phyloP scores from a whole-genome alignment of 1,284 basidiomycete genomes.

The Cryptococcus sp. region DNA sequence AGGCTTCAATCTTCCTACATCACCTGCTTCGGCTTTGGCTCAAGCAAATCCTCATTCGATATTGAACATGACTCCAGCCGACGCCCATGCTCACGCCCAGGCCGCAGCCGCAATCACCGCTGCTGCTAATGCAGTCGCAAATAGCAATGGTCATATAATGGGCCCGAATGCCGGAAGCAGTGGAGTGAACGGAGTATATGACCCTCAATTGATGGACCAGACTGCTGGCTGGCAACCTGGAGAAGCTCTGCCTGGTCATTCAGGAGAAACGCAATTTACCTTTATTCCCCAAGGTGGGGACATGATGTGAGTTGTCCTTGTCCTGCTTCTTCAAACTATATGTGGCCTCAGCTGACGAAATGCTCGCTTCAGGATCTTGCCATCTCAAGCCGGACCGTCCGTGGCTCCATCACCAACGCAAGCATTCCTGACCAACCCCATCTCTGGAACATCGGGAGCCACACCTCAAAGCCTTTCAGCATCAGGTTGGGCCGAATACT shows the following conservation, averaged over 20 bases:
- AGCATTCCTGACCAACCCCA: constrained; percentile 19
- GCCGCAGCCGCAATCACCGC: background rate
- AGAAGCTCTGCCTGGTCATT: constrained; percentile 28
- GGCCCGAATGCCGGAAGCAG: background rate
- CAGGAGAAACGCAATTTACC: constrained; percentile 39
- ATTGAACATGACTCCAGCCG: background rate
- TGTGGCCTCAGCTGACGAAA: background rate
- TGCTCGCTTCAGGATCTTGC: constrained; percentile 39
- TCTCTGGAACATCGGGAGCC: constrained; percentile 12
- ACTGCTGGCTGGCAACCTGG: constrained; percentile 34
- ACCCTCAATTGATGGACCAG: constrained; percentile 41
- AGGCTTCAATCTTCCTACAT: constrained; percentile 11
- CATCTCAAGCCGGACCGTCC: constrained; percentile 47
- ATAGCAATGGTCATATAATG: constrained; percentile 3
- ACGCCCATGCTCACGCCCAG: constrained; percentile 1
- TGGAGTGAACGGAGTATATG: constrained; percentile 25
- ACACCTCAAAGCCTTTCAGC: background rate
- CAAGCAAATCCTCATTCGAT: constrained; percentile 3
- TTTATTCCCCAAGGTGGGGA: constrained; percentile 51
- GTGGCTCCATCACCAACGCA: constrained; percentile 43
- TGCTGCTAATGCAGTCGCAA: constrained; percentile 3
- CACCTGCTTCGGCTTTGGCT: constrained; percentile 11
- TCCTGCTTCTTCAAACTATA: background rate
- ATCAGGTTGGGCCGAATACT: constrained; percentile 46
- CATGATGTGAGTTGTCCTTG: constrained; percentile 43